These are phyloP conservation scores for Silene noctiflora DNA, from an alignment of 179 eudicot species.

Conservation along the genomic window DNA sequence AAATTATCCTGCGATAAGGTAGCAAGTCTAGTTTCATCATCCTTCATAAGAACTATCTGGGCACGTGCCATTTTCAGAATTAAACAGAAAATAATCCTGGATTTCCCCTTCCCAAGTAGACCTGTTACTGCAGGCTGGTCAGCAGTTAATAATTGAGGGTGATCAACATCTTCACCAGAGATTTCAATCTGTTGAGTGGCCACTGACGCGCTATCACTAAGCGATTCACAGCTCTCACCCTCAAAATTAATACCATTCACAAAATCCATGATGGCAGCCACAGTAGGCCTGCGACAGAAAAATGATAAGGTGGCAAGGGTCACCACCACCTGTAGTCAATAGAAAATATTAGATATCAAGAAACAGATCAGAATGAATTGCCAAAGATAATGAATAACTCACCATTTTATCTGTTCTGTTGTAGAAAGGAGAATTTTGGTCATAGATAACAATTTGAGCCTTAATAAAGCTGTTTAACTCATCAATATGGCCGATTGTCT, in stretches of 20 bases:
- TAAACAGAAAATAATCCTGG: constrained; percentile 66
- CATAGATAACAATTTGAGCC: constrained; percentile 83
- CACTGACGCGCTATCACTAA: constrained; percentile 50
- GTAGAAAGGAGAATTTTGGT: constrained; percentile 74
- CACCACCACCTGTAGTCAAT: constrained; percentile 67
- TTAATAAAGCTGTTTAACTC: constrained; percentile 85
- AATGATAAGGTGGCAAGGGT: constrained; percentile 94
- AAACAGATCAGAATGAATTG: constrained; percentile 2
- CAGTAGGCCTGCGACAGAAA: constrained; percentile 86
- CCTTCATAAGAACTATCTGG: constrained; percentile 83
- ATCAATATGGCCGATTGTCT: constrained; percentile 38
- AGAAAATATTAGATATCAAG: constrained; percentile 18
- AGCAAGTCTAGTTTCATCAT: constrained; percentile 73
- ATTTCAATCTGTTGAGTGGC: constrained; percentile 44
- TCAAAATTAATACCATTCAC: constrained; percentile 61
- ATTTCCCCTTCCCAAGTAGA: constrained; percentile 87
- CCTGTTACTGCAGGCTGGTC: constrained; percentile 69
- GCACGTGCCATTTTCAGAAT: constrained; percentile 84
- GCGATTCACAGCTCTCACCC: constrained; percentile 51
- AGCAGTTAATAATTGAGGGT: constrained; percentile 34
- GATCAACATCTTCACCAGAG: constrained; percentile 43
- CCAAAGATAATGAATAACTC: constrained; percentile 21
- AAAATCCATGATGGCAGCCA: constrained; percentile 77
- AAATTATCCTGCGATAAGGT: constrained; percentile 90
- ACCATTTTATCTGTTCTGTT: constrained; percentile 65